Evolutionary conservation across 2,329 filamentous ascomycete species (phyloP).

Genomic region (Cordyceps fumosorosea): DNA sequence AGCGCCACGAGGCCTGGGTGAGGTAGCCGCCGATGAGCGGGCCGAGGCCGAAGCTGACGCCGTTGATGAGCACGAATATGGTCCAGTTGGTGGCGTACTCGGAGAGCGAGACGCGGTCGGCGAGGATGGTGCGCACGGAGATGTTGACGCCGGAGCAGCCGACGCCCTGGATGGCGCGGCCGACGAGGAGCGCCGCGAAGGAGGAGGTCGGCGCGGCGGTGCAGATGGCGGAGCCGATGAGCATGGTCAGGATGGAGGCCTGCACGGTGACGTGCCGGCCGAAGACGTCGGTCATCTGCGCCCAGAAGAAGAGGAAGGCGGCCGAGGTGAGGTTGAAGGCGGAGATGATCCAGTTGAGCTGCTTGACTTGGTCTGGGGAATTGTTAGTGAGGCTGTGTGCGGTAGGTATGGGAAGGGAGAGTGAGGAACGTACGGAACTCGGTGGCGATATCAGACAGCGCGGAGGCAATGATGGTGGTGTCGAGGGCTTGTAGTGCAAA

Average conservation of each 20-base stretch:
- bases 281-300: conserved; percentile 53
- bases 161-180: conserved; percentile 52
- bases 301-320: conserved; percentile 55
- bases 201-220: conserved; percentile 41
- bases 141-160: conserved; percentile 52
- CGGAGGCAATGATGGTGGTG: conserved; percentile 41
- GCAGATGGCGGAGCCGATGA: conserved; percentile 51
- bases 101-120: conserved; percentile 50
- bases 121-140: conserved; percentile 48
- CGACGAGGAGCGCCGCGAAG: conserved; percentile 51
- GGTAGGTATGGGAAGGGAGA: not conserved
- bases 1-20: conserved; percentile 53
- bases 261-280: conserved; percentile 52
- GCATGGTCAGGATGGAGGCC: conserved; percentile 43
- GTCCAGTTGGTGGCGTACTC: conserved; percentile 53
- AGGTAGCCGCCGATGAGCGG: conserved; percentile 53
- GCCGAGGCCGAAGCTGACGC: conserved; percentile 49
- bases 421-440: conserved; percentile 5
- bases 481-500: conserved; percentile 55
- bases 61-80: conserved; percentile 48
- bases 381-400: not conserved
- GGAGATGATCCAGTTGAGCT: conserved; percentile 59
- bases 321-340: conserved; percentile 57
- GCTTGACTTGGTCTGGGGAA: conserved; percentile 34
- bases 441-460: conserved; percentile 1